Base-by-base conservation (phyloP, 805 yeast genomes). In the Saccharomycopsis fermentans region DNA sequence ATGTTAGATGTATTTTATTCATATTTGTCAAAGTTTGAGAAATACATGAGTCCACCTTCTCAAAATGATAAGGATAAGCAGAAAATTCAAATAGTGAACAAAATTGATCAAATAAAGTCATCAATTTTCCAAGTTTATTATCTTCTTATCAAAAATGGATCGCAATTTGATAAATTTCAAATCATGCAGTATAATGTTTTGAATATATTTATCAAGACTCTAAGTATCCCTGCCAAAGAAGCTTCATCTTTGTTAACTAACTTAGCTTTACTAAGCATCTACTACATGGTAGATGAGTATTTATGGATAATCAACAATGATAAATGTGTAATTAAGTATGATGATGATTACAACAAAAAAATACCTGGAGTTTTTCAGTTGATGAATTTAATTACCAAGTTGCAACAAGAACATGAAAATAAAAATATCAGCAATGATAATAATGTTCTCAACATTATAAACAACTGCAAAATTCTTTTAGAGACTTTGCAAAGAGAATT, bases 361-460 rank as follows among this genome's bases (percentile, higher is more conserved):
- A 26, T 54, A 8, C 56, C 56, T 6, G 32, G 37, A 24, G 32
- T 54, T 17, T 24, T 27, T 19, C 51, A 54, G 6, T 40, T 54
- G 14, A 32, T 54, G 51, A 40, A 40, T 24, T 43, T 43, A 43
- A 24, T 43, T 9, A 43, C 50, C 24, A 43, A 43, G 24, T 54
- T 39, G n/a, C 29, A 37, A 8, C 24, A 40, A 39, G 56, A 27
- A 17, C 14, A 40, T 39, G 32, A 54, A 21, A 26, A 54, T 12
- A 26, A 12, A 39, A 14, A 43, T 24, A 32, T 12, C 16, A 52
- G 14, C 6, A 36, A 54, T 40, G 50, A 43, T 43, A 43, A 43
- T 8, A 43, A 43, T 43, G 8, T 21, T 21, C n/a, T 24, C 9
- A 43, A 43, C 40, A 27, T 70, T 3, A 68, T 67, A 32, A 39